A percentile compares a stretch with the other conserved stretches of the same genome.
Conservation (phyloP, 1,139 yeast genomes). For the Arxiozyma bovina region DNA sequence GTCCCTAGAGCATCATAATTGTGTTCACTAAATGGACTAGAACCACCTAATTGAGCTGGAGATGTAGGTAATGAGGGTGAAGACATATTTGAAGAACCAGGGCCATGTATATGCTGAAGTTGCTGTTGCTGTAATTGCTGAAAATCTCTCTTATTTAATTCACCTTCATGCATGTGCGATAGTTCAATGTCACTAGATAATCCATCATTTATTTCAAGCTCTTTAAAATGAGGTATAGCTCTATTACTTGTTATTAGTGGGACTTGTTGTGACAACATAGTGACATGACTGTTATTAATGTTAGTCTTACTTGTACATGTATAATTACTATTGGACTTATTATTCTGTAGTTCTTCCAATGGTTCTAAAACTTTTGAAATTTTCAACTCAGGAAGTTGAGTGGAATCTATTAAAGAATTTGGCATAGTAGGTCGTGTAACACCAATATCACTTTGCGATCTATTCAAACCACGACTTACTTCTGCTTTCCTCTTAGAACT, state of each 20-base stretch:
- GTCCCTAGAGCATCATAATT: conserved; percentile 24
- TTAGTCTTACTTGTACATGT: conserved; percentile 5
- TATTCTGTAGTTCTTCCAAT: conserved; percentile 11
- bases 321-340: not conserved
- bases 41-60: conserved; percentile 32
- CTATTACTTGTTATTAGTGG: not conserved
- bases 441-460: conserved; percentile 27
- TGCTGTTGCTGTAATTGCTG: conserved; percentile 4
- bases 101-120: not conserved
- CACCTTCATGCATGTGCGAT: conserved; percentile 8
- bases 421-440: conserved; percentile 24
- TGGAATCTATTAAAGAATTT: conserved; percentile 18
- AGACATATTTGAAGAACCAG: conserved; percentile 20
- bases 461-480: conserved; percentile 15
- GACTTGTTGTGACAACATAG: not conserved
- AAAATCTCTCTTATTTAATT: conserved; percentile 5
- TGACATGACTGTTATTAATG: conserved; percentile 7
- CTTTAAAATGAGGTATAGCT: conserved; percentile 21
- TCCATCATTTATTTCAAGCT: conserved; percentile 34
- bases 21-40: conserved; percentile 25
- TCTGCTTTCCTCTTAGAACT: conserved; percentile 18
- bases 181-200: conserved; percentile 35
- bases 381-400: conserved; percentile 20
- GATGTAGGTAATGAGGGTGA: conserved; percentile 32
- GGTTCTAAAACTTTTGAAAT: conserved; percentile 10